Evolutionary conservation across 257 asterid species (phyloP).

Genomic region (Jasminum sambac): DNA sequence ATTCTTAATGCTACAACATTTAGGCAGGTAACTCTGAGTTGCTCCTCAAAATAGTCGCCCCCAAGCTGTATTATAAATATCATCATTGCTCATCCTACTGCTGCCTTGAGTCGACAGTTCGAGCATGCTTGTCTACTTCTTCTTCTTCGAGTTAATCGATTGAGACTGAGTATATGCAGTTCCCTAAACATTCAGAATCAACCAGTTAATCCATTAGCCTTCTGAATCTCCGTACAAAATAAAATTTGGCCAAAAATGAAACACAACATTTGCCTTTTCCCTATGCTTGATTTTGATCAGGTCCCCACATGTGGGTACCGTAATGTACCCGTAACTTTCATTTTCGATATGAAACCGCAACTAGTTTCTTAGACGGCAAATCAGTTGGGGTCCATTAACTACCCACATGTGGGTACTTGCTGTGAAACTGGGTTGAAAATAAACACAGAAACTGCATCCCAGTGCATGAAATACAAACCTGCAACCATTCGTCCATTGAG

Average conservation of each 20-base stretch:
- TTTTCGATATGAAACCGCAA: too few relatives aligned
- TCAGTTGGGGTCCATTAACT: too few relatives aligned
- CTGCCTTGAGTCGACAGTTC: constrained; percentile 30
- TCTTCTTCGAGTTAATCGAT: constrained; percentile 81
- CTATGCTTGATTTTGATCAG: too few relatives aligned
- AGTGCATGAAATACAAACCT: constrained; percentile 53
- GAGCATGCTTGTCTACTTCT: constrained; percentile 54
- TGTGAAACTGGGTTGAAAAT: neutral
- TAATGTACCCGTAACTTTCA: too few relatives aligned
- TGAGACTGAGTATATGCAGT: constrained; percentile 76
- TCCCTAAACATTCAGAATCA: constrained; percentile 49
- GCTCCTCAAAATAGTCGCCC: constrained; percentile 24
- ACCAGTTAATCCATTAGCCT: constrained; percentile 3
- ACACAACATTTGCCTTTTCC: neutral
- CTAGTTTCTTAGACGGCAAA: too few relatives aligned
- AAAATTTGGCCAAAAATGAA: neutral
- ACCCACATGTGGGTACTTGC: too few relatives aligned
- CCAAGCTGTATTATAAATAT: constrained; percentile 31
- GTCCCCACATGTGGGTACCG: too few relatives aligned
- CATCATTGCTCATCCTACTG: constrained; percentile 26
- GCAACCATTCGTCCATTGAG: constrained; percentile 91
- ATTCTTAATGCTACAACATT: constrained; percentile 54
- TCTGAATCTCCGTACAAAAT: constrained; percentile 1
- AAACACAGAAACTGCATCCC: neutral
- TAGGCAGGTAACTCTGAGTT: constrained; percentile 31